These are phyloP conservation scores for Strobilomyces dryophilus DNA, from an alignment of 768 basidiomycete species.

Conservation along the genomic window DNA sequence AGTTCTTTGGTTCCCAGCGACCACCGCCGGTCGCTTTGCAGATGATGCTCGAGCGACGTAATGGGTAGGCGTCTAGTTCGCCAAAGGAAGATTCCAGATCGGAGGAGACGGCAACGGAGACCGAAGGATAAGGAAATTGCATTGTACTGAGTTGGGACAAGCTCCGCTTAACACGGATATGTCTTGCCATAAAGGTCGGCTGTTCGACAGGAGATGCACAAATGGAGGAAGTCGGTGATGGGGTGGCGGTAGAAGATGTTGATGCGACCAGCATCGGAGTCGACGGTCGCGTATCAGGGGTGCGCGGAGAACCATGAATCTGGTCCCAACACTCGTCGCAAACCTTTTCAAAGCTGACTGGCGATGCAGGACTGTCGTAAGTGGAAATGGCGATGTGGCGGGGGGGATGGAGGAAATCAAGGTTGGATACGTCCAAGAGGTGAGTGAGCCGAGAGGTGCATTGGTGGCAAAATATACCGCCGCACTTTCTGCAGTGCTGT, in stretches of 20 bases:
- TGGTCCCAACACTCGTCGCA: constrained; percentile 78
- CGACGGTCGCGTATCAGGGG: constrained; percentile 37
- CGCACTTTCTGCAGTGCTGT: constrained; percentile 83
- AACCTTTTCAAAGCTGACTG: constrained; percentile 56
- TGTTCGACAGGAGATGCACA: constrained; percentile 33
- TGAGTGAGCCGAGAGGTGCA: constrained; percentile 59
- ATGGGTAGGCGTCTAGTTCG: constrained; percentile 71
- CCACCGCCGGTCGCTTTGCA: constrained; percentile 81
- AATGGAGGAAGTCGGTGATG: constrained; percentile 33
- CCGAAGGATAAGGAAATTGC: constrained; percentile 25
- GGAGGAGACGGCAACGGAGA: constrained; percentile 13
- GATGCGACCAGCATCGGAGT: constrained; percentile 37
- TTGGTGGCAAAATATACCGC: constrained; percentile 66
- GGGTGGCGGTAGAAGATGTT: constrained; percentile 26
- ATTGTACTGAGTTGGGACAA: constrained; percentile 27
- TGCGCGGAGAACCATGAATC: constrained; percentile 53
- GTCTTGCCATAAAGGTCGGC: constrained; percentile 16
- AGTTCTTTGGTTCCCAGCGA: constrained; percentile 70
- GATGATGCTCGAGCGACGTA: constrained; percentile 57
- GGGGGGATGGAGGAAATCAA: constrained; percentile 69
- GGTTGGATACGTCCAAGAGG: constrained; percentile 69
- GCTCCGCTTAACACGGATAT: constrained; percentile 22
- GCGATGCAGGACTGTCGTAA: constrained; percentile 58
- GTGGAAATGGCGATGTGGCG: constrained; percentile 55
- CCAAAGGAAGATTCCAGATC: constrained; percentile 46